Evolutionary conservation across 2,329 filamentous ascomycete species (phyloP).

Genomic region (Colletotrichum sp.): DNA sequence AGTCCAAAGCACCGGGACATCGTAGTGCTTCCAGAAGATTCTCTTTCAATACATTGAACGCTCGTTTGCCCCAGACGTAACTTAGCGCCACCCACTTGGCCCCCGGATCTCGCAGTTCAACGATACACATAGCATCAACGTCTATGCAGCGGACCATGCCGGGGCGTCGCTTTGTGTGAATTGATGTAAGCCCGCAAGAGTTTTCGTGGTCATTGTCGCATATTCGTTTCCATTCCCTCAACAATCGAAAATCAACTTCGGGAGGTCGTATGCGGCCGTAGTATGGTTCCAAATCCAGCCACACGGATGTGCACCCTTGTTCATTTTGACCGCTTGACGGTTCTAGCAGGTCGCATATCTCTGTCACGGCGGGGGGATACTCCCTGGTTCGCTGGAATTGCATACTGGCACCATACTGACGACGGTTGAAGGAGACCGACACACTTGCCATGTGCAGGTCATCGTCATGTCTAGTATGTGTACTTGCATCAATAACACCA

Average conservation of each 20-base stretch:
- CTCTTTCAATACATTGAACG: neutral
- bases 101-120: neutral
- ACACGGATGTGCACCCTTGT: neutral
- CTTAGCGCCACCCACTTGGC: neutral
- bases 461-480: too few relatives aligned
- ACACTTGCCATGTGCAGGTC: neutral
- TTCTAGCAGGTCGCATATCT: neutral
- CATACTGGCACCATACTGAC: neutral
- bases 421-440: neutral
- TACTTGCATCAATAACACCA: too few relatives aligned
- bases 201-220: neutral
- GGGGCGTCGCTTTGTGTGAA: neutral
- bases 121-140: neutral
- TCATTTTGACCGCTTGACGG: neutral
- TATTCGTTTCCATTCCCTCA: neutral
- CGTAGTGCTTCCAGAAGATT: neutral
- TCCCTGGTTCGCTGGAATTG: neutral
- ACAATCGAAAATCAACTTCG: neutral
- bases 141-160: neutral
- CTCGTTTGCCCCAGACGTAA: neutral
- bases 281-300: neutral
- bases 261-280: neutral
- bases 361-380: neutral
- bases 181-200: neutral
- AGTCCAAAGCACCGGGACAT: neutral